A percentile compares a stretch with the other conserved stretches of the same genome.
phyloP scores from a whole-genome alignment of 2,329 filamentous ascomycete genomes.

The Sclerotinia minor region DNA sequence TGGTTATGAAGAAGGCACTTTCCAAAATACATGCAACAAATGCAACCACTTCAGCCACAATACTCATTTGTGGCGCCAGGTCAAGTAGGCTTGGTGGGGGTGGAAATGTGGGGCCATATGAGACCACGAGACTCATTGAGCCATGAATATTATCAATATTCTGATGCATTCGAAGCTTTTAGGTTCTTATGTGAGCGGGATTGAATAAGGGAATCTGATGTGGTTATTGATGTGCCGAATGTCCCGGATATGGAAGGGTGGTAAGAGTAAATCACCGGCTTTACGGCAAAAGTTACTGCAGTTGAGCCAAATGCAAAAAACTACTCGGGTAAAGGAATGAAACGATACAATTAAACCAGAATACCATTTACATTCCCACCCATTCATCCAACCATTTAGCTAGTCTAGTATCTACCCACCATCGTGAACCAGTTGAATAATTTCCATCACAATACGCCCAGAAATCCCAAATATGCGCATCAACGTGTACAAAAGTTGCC shows the following conservation, averaged over 20 bases:
- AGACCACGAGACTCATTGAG: too few species aligned
- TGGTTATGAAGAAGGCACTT: too few species aligned
- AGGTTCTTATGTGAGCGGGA: not conserved
- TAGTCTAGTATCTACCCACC: too few species aligned
- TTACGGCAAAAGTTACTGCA: too few species aligned
- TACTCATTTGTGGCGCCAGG: slow-evolving; percentile 4
- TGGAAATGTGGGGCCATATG: slow-evolving; percentile 11
- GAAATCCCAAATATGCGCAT: slow-evolving; percentile 13
- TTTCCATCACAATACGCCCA: not conserved
- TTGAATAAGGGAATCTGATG: not conserved
- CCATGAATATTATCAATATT: not conserved
- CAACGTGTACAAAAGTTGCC: slow-evolving; percentile 26
- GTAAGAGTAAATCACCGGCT: too few species aligned
- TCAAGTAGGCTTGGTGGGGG: not conserved
- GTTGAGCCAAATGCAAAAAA: too few species aligned
- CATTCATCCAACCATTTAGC: not conserved
- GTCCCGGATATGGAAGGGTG: not conserved
- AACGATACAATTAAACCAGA: not conserved
- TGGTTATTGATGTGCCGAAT: not conserved
- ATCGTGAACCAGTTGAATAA: not conserved
- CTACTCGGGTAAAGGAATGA: too few species aligned
- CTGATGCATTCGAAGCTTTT: not conserved
- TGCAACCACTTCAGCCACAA: slow-evolving; percentile 6
- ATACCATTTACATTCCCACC: too few species aligned
- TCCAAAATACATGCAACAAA: not conserved